Evolutionary conservation across 2,329 filamentous ascomycete genomes (phyloP).

Genomic region (Xylaria polymorpha): DNA sequence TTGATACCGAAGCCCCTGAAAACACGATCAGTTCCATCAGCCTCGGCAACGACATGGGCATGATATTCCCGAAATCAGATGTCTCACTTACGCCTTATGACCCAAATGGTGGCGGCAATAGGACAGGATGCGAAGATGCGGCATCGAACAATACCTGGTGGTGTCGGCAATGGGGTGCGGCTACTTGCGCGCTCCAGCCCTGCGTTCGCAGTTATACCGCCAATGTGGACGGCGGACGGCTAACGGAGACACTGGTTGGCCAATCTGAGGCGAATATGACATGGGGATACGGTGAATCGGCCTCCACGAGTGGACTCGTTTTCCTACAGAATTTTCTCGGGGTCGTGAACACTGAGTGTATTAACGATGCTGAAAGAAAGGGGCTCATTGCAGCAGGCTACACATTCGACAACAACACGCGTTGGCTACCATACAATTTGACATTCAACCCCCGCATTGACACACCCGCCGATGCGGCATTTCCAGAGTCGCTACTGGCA

Average conservation of each 20-base stretch:
- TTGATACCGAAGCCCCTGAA: not conserved
- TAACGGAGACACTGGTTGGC: conserved; percentile 4
- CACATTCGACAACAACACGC: not conserved
- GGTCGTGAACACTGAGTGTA: conserved; percentile 10
- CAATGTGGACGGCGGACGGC: conserved; percentile 10
- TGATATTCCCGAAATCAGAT: conserved; percentile 17
- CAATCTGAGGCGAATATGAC: conserved; percentile 18
- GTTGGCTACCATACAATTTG: conserved; percentile 24
- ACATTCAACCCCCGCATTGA: conserved; percentile 9
- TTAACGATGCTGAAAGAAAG: conserved; percentile 1
- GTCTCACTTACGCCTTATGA: conserved; percentile 5
- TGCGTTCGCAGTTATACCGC: conserved; percentile 23
- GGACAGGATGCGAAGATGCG: conserved; percentile 7
- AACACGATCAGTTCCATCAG: conserved; percentile 10
- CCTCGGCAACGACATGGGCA: conserved; percentile 17
- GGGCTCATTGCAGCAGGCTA: conserved; percentile 17
- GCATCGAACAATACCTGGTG: conserved; percentile 21
- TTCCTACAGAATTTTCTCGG: conserved; percentile 4
- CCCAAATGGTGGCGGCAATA: not conserved
- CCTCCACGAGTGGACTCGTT: not conserved
- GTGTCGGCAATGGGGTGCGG: conserved; percentile 20
- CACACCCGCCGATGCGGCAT: conserved; percentile 1
- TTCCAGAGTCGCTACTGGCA: conserved; percentile 18
- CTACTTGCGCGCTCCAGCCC: conserved; percentile 20
- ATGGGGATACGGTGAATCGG: conserved; percentile 19